Evolutionary conservation across 257 asterid genomes (phyloP).

Genomic region (Ilex aquifolium): DNA sequence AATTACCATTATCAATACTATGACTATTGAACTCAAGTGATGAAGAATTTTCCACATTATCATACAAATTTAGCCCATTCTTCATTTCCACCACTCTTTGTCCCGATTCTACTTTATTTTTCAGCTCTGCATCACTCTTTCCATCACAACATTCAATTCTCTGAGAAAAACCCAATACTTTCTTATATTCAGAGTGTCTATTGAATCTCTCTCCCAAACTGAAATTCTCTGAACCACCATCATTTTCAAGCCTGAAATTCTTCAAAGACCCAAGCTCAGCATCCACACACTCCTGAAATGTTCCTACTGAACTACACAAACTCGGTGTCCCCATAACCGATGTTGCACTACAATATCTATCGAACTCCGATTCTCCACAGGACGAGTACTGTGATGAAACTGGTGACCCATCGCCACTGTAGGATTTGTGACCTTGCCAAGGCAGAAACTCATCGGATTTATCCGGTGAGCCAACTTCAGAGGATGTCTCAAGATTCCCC

Average conservation of each 20-base stretch:
- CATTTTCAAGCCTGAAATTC: constrained; percentile 61
- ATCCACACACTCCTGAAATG: constrained; percentile 38
- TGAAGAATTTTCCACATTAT: not conserved
- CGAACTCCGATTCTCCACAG: constrained; percentile 58
- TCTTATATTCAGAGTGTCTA: constrained; percentile 18
- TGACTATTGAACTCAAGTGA: no score
- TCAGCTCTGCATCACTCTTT: constrained; percentile 11
- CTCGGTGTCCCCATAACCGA: constrained; percentile 92
- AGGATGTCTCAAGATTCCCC: not conserved
- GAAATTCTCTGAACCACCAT: constrained; percentile 23
- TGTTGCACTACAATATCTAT: constrained; percentile 81
- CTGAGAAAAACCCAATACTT: constrained; percentile 21
- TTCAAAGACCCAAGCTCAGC: constrained; percentile 61
- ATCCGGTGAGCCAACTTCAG: not conserved
- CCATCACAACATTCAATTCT: constrained; percentile 26
- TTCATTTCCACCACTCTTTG: not conserved
- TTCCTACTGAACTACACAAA: constrained; percentile 36
- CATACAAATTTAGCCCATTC: not conserved
- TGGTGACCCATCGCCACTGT: not conserved
- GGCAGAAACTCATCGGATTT: not conserved
- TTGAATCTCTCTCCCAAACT: constrained; percentile 5
- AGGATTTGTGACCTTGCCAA: not conserved
- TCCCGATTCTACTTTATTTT: constrained; percentile 1
- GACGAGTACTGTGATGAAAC: constrained; percentile 1
- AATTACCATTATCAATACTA: no score